Evolutionary conservation across 2,329 filamentous ascomycete genomes (phyloP).

Genomic region (Ophiocordyceps camponoti-floridani): DNA sequence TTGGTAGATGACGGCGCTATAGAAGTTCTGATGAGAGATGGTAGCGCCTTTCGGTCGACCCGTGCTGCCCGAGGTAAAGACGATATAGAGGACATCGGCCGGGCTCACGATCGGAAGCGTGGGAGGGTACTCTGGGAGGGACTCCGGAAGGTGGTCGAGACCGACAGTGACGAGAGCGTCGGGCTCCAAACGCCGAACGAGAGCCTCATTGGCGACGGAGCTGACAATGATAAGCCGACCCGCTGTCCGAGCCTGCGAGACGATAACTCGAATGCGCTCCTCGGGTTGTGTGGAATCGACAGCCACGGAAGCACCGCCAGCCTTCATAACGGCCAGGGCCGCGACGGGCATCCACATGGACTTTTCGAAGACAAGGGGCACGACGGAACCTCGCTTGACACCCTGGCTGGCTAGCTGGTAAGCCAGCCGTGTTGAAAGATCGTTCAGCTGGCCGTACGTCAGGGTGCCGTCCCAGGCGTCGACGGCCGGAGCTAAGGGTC

Average conservation of each 20-base stretch:
- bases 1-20: constrained; percentile 2
- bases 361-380: constrained; percentile 1
- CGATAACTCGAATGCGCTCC: constrained; percentile 5
- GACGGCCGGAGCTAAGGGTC: constrained; percentile 14
- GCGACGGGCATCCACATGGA: constrained; percentile 5
- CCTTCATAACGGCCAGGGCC: constrained; percentile 5
- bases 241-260: constrained; percentile 1
- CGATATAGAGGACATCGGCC: constrained; percentile 5
- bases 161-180: constrained; percentile 1
- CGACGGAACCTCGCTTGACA: constrained; percentile 3
- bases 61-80: constrained; percentile 12
- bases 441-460: constrained; percentile 18
- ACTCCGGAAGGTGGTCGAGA: not conserved
- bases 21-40: constrained; percentile 6
- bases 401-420: constrained; percentile 3
- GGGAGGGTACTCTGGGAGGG: not conserved
- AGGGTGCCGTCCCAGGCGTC: constrained; percentile 22
- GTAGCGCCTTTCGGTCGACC: constrained; percentile 9
- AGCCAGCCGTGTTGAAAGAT: constrained; percentile 1
- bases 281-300: constrained; percentile 3
- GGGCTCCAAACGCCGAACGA: constrained; percentile 2
- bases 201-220: constrained; percentile 2
- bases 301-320: constrained; percentile 4
- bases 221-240: constrained; percentile 4
- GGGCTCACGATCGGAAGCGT: constrained; percentile 1